Evolutionary conservation across 805 yeast genomes (phyloP).

Genomic region (Kuraishia ogatae): DNA sequence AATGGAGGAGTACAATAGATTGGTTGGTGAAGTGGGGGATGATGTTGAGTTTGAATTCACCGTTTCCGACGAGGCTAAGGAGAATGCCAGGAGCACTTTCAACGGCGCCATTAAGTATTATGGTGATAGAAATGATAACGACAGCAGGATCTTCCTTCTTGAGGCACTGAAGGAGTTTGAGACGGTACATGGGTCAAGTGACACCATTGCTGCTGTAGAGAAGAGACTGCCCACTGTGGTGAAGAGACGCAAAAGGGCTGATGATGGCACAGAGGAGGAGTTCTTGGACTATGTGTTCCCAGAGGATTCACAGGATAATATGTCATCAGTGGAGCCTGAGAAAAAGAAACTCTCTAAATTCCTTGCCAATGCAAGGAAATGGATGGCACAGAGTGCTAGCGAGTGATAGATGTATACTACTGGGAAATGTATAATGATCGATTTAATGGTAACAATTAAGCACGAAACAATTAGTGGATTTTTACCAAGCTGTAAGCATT

Average conservation of each 20-base stretch:
- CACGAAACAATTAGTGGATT: too few species aligned
- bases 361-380: conserved; percentile 38
- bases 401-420: background rate
- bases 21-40: conserved; percentile 14
- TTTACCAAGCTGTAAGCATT: background rate
- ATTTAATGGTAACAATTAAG: background rate
- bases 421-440: background rate
- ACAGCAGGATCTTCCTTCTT: conserved; percentile 42
- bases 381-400: conserved; percentile 22
- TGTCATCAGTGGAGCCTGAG: conserved; percentile 8
- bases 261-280: conserved; percentile 43
- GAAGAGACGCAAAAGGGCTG: conserved; percentile 28
- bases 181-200: conserved; percentile 43
- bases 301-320: conserved; percentile 34
- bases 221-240: conserved; percentile 47
- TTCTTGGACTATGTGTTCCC: conserved; percentile 58
- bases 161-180: conserved; percentile 66
- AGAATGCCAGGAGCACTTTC: conserved; percentile 47
- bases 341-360: conserved; percentile 12
- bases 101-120: conserved; percentile 39
- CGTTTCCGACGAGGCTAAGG: conserved; percentile 37
- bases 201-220: conserved; percentile 25
- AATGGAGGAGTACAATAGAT: conserved; percentile 22
- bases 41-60: conserved; percentile 39
- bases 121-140: conserved; percentile 25